Evolutionary conservation across 192 early-diverging fungal genomes (phyloP).

Genomic region (Backusella morwellensis): DNA sequence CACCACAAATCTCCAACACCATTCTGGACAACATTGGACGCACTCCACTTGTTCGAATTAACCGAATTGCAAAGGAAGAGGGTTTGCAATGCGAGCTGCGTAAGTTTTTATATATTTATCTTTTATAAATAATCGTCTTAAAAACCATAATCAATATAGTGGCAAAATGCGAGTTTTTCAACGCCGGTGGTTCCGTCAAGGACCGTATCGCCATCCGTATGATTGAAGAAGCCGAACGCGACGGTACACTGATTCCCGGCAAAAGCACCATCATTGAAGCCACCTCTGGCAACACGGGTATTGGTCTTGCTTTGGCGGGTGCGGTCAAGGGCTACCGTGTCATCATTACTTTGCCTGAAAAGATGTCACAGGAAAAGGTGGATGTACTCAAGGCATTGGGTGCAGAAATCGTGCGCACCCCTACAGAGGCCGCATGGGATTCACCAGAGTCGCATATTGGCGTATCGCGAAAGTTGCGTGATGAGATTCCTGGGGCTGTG

Average conservation of each 20-base stretch:
- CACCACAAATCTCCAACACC: slow-evolving; percentile 77
- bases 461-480: slow-evolving; percentile 89
- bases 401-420: slow-evolving; percentile 97
- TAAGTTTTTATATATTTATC: slow-evolving; percentile 53
- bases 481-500: slow-evolving; percentile 93
- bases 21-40: slow-evolving; percentile 96
- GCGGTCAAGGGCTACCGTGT: slow-evolving; percentile 99
- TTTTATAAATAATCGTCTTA: background rate
- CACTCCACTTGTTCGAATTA: slow-evolving; percentile 92
- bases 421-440: slow-evolving; percentile 99
- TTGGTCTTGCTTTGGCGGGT: slow-evolving; percentile 93
- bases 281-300: slow-evolving; percentile 99
- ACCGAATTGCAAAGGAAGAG: slow-evolving; percentile 82
- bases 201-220: slow-evolving; percentile 96
- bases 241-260: slow-evolving; percentile 89
- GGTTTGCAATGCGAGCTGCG: slow-evolving; percentile 93
- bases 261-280: slow-evolving; percentile 94
- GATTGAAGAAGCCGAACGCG: slow-evolving; percentile 92
- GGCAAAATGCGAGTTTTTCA: slow-evolving; percentile 99
- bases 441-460: slow-evolving; percentile 98
- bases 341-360: slow-evolving; percentile 99
- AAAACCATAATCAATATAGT: slow-evolving; percentile 32
- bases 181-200: slow-evolving; percentile 98
- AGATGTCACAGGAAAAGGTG: slow-evolving; percentile 99
- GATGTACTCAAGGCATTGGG: slow-evolving; percentile 97